Evolutionary conservation across 805 yeast genomes (phyloP).

Genomic region (Saccharomycopsis fermentans): DNA sequence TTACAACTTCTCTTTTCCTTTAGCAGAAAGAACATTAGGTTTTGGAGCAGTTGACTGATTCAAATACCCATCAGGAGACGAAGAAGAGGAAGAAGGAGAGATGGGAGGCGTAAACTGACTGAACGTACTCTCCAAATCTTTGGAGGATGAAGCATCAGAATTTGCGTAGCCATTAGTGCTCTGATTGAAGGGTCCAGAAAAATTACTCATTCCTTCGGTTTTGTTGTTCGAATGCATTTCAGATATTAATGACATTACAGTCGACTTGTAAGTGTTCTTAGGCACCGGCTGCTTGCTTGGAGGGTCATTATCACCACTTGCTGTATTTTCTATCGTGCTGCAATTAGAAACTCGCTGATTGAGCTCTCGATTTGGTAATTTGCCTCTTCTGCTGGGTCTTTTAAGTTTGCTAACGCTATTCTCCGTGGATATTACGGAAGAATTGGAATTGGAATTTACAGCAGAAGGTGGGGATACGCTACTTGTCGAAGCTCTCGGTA

Average conservation of each 20-base stretch:
- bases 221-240: conserved; percentile 19
- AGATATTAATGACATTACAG: conserved; percentile 20
- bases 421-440: neutral
- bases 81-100: neutral
- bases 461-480: neutral
- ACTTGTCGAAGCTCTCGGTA: neutral
- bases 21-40: neutral
- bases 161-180: neutral
- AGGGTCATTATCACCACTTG: neutral
- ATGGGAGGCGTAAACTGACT: neutral
- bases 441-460: neutral
- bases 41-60: neutral
- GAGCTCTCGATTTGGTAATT: neutral
- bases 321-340: neutral
- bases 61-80: neutral
- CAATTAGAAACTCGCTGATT: neutral
- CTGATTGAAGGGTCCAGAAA: neutral
- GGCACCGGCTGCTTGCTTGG: neutral
- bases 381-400: conserved; percentile 20
- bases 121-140: neutral
- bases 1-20: neutral
- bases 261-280: neutral
- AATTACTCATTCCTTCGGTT: neutral
- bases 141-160: neutral
- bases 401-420: conserved; percentile 20